Evolutionary conservation across 805 yeast species (phyloP), one percentile per base, ranked within the genome.

Genomic region (Saturnispora gosingensis): DNA sequence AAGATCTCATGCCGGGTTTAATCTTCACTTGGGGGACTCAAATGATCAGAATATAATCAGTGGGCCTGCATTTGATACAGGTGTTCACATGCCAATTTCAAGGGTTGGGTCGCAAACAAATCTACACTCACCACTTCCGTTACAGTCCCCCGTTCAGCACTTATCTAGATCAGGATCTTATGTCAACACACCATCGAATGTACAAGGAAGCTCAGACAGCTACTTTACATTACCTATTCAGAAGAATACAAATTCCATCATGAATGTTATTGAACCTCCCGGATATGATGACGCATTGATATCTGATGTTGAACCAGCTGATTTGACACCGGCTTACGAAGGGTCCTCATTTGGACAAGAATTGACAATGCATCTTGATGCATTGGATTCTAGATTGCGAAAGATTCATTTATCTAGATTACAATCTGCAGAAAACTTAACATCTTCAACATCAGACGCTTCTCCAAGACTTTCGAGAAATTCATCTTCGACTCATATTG

Each of bases 241-340:
- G 5, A 16, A 18, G n/a, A 27, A 20, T 2, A 36, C 28, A 13
- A 15, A 16, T 9, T 34, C 49, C 2, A 20, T 40, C 3, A 16
- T 27, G 27, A 30, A 30, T 22, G 47, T 56, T 56, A 81, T 85
- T 20, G 71, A 80, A 46, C 96, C 91, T 6, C 98, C 98, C 0
- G 81, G 96, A 0, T 91, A 91, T 66, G 76, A 75, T 7, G 82
- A 85, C 32, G 97, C 98, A 0, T 67, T 89, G 65, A 78, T 77
- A 59, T 66, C 78, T 2, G 81, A 75, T 45, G 59, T 56, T 6
- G 69, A 67, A 5, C 75, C 71, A 3, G 76, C 71, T 20, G 80
- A 77, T 49, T 67, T 83, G 25, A 82, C 96, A 2, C 97, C 97
- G 0, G 76, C 77, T 2, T 89, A 88, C 64, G 74, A 71, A 55